A percentile compares a stretch with the other conserved stretches of the same genome.
phyloP scores from a whole-genome alignment of 768 basidiomycete species.

The Neoboletus magnificus region DNA sequence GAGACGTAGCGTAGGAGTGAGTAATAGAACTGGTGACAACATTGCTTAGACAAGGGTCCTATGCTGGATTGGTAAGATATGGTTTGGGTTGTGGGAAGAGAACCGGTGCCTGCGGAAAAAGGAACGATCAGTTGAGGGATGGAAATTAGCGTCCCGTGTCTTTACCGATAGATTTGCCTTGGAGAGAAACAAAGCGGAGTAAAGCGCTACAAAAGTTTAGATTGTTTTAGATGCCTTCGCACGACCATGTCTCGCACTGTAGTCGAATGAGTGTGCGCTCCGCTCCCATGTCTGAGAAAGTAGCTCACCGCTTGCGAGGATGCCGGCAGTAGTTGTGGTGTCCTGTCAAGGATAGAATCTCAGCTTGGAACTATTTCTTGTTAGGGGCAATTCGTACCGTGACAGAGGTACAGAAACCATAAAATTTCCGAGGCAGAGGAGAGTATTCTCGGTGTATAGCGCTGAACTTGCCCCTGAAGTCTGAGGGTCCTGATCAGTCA shows the following conservation, averaged over 20 bases:
- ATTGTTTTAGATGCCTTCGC: slow-evolving; percentile 72
- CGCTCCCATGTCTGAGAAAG: not conserved
- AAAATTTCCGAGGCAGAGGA: slow-evolving; percentile 70
- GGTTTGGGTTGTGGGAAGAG: not conserved
- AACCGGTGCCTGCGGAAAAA: slow-evolving; percentile 2
- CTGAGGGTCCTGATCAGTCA: slow-evolving; percentile 32
- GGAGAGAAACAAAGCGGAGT: not conserved
- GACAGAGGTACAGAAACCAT: slow-evolving; percentile 74
- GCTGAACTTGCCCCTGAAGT: slow-evolving; percentile 66
- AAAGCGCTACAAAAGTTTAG: slow-evolving; percentile 53
- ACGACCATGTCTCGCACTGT: slow-evolving; percentile 81
- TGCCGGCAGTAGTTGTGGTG: slow-evolving; percentile 67
- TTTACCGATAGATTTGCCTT: slow-evolving; percentile 7
- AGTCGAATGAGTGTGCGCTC: slow-evolving; percentile 3
- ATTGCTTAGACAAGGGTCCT: slow-evolving; percentile 12
- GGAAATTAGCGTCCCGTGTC: not conserved
- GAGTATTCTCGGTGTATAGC: slow-evolving; percentile 78
- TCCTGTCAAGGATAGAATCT: slow-evolving; percentile 40
- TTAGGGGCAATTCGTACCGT: slow-evolving; percentile 41
- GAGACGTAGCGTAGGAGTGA: slow-evolving; percentile 3
- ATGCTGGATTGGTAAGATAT: slow-evolving; percentile 5
- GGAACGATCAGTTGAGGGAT: not conserved
- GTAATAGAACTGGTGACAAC: slow-evolving; percentile 13
- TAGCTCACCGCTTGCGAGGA: slow-evolving; percentile 67
- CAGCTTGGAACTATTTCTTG: not conserved